Percentiles rank a stretch among this genome's conserved stretches.
Conservation (phyloP, 169 alveolate species). For the Theileria luwenshuni region DNA sequence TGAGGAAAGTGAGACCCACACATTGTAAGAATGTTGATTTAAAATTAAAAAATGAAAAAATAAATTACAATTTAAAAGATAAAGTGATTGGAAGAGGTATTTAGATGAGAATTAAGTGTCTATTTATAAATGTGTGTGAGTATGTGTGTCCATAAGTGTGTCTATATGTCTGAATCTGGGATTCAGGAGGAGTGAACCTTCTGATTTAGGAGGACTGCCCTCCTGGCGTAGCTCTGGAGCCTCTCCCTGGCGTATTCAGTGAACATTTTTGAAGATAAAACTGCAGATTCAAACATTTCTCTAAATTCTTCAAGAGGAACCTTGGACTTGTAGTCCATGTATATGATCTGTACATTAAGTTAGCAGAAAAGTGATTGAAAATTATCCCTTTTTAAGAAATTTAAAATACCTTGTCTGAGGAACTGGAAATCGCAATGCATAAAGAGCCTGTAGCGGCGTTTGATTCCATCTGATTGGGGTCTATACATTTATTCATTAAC, state of each 20-base stretch:
- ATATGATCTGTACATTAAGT: constrained; percentile 33
- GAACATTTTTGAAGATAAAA: constrained; percentile 38
- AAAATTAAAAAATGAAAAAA: no score
- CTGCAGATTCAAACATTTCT: constrained; percentile 16
- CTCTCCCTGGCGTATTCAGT: constrained; percentile 37
- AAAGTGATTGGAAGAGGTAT: no score
- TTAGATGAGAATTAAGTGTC: no score
- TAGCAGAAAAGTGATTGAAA: neutral
- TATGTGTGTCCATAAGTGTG: no score
- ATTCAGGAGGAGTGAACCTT: constrained; percentile 16
- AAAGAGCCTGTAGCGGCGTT: constrained; percentile 54
- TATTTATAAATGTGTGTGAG: no score
- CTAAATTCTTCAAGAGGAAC: constrained; percentile 33
- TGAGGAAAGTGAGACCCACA: neutral
- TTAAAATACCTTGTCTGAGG: constrained; percentile 45
- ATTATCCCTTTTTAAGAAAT: neutral
- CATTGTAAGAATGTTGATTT: neutral
- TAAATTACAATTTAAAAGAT: neutral
- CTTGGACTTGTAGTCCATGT: constrained; percentile 54
- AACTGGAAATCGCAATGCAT: constrained; percentile 39
- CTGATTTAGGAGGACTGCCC: constrained; percentile 27
- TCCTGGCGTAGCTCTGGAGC: constrained; percentile 31
- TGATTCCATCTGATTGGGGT: constrained; percentile 61
- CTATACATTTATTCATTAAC: constrained; percentile 2
- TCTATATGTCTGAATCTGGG: no score